These are phyloP conservation scores for Fusarium azukiicola DNA, from an alignment of 2,329 filamentous ascomycete genomes.

Conservation along the genomic window DNA sequence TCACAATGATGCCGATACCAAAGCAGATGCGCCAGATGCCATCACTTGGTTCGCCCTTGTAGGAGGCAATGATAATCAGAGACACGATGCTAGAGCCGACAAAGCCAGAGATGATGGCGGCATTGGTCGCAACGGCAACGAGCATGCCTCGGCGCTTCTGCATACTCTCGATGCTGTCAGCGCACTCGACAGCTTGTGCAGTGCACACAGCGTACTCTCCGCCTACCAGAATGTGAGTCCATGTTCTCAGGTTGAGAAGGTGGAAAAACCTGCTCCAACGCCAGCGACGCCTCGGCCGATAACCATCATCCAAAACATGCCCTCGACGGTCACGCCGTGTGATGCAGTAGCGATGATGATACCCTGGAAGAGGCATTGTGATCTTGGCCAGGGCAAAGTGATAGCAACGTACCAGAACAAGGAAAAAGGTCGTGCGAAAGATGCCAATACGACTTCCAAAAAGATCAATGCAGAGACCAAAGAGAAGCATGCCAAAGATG, in stretches of 20 bases:
- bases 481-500: conserved; percentile 24
- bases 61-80: conserved; percentile 49
- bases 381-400: background rate
- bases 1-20: conserved; percentile 66
- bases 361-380: background rate
- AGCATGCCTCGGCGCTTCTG: conserved; percentile 23
- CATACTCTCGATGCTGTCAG: conserved; percentile 23
- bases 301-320: conserved; percentile 76
- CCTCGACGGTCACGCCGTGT: conserved; percentile 67
- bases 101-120: conserved; percentile 62
- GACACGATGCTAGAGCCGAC: conserved; percentile 70
- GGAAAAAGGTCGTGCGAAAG: conserved; percentile 24
- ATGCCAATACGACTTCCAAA: conserved; percentile 24
- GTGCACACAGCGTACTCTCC: conserved; percentile 15
- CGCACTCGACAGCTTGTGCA: conserved; percentile 7
- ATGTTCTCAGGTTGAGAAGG: conserved; percentile 46
- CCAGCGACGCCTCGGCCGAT: conserved; percentile 71
- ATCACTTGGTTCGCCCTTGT: conserved; percentile 39
- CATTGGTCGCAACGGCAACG: conserved; percentile 18
- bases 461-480: conserved; percentile 21
- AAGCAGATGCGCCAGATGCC: conserved; percentile 72
- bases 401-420: conserved; percentile 17
- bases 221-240: background rate
- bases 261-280: conserved; percentile 70
- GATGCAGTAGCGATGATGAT: conserved; percentile 69